These are phyloP conservation scores for Davidsoniella virescens DNA, from an alignment of 2,329 filamentous ascomycete genomes.

Conservation along the genomic window DNA sequence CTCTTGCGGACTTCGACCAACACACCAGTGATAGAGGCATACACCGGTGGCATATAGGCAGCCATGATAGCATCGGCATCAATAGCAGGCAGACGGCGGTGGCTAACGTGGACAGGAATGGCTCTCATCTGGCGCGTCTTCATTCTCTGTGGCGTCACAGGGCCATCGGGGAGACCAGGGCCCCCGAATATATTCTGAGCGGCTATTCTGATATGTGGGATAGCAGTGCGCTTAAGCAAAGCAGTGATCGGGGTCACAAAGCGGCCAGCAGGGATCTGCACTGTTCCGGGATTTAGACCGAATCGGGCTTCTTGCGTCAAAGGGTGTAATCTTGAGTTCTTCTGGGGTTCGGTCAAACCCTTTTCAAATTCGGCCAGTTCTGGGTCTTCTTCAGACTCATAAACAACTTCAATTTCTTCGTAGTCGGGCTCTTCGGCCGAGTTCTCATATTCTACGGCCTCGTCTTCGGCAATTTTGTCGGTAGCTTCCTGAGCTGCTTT, in stretches of 20 bases:
- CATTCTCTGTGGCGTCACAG: conserved; percentile 46
- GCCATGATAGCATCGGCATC: conserved; percentile 60
- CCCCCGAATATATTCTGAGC: conserved; percentile 68
- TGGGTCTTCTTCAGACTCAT: conserved; percentile 22
- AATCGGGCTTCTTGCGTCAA: conserved; percentile 61
- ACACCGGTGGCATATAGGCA: conserved; percentile 52
- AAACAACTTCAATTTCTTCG: conserved; percentile 20
- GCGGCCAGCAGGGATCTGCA: conserved; percentile 54
- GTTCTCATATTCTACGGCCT: conserved; percentile 19
- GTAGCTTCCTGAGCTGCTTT: conserved; percentile 25
- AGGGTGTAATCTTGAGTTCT: conserved; percentile 45
- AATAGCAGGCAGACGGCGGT: conserved; percentile 54
- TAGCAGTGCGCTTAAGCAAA: conserved; percentile 50
- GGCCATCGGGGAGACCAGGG: conserved; percentile 56
- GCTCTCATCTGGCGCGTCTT: conserved; percentile 44
- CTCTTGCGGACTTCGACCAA: conserved; percentile 60
- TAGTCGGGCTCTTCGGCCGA: conserved; percentile 17
- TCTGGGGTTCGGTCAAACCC: conserved; percentile 18
- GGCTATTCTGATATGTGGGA: conserved; percentile 57
- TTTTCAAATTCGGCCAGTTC: conserved; percentile 13
- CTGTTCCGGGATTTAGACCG: conserved; percentile 53
- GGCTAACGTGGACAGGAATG: conserved; percentile 46
- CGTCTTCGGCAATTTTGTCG: conserved; percentile 20
- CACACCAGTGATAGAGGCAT: conserved; percentile 49
- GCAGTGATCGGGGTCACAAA: conserved; percentile 54